These are phyloP conservation scores for Halteria grandinella DNA, from an alignment of 73 alveolate species.

Conservation along the genomic window DNA sequence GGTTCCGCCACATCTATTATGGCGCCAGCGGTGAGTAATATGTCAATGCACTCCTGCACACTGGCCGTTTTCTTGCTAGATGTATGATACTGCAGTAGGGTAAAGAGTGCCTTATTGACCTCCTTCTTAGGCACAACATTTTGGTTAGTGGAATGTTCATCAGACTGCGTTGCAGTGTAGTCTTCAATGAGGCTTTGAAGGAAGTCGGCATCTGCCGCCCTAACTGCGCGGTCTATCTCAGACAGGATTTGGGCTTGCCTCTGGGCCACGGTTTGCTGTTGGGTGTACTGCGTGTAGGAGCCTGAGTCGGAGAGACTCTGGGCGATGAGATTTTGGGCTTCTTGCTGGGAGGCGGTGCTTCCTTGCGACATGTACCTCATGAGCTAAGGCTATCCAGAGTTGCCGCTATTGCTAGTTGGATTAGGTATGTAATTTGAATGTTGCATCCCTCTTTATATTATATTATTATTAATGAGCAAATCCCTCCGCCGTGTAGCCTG, in stretches of 20 bases:
- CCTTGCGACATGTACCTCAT: too few species aligned
- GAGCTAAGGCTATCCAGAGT: too few species aligned
- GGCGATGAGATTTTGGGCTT: too few species aligned
- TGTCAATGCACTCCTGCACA: slow-evolving; percentile 9
- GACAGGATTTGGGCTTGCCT: not conserved
- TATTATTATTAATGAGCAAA: slow-evolving; percentile 45
- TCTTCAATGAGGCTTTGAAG: slow-evolving; percentile 5
- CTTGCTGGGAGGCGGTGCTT: too few species aligned
- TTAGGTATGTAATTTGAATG: not conserved
- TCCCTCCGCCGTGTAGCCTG: slow-evolving; percentile 2
- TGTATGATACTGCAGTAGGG: slow-evolving; percentile 6
- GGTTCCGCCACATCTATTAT: slow-evolving; percentile 47
- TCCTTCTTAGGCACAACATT: not conserved
- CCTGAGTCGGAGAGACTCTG: too few species aligned
- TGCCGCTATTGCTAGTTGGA: too few species aligned
- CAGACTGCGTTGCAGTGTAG: too few species aligned
- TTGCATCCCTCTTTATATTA: too few species aligned
- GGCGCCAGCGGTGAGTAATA: slow-evolving; percentile 31
- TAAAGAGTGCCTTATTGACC: slow-evolving; percentile 12
- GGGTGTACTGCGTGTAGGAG: too few species aligned
- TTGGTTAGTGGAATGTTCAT: too few species aligned
- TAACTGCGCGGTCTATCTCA: slow-evolving; percentile 24
- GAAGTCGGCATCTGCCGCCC: slow-evolving; percentile 11
- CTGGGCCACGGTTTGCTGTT: too few species aligned
- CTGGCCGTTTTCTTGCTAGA: slow-evolving; percentile 3